Conservation (phyloP, 148 eudicot genomes). For the Silene latifolia region DNA sequence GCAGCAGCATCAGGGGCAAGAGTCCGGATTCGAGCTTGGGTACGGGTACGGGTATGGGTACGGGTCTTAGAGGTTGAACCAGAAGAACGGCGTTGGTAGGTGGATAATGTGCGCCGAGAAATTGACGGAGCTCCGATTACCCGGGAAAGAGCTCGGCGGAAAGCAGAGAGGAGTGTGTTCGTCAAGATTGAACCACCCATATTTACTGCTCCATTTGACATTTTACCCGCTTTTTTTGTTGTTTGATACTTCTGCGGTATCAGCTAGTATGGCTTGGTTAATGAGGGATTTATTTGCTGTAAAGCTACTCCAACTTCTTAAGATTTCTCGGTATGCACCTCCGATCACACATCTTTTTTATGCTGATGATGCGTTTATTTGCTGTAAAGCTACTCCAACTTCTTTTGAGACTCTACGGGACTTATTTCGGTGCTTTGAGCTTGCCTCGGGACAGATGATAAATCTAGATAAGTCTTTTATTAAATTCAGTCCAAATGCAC, state of each 20-base stretch:
- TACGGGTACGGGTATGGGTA: neutral
- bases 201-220: slow-evolving; percentile 20
- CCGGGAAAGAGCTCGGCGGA: slow-evolving; percentile 15
- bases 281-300: too few relatives aligned
- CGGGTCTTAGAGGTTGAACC: neutral
- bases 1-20: slow-evolving; percentile 12
- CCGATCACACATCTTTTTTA: too few relatives aligned
- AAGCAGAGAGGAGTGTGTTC: neutral
- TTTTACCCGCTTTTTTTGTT: slow-evolving; percentile 8
- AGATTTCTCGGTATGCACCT: too few relatives aligned
- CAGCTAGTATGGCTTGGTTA: too few relatives aligned
- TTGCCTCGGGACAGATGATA: too few relatives aligned
- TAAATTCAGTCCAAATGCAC: too few relatives aligned
- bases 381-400: too few relatives aligned
- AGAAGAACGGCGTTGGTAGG: slow-evolving; percentile 2
- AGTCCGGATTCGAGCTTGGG: neutral
- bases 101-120: slow-evolving; percentile 14
- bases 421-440: too few relatives aligned
- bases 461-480: too few relatives aligned
- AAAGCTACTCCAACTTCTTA: too few relatives aligned
- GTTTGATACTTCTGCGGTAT: neutral
- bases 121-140: slow-evolving; percentile 22
- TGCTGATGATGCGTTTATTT: too few relatives aligned
- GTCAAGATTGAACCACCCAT: slow-evolving; percentile 13
- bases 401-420: too few relatives aligned